These are phyloP conservation scores for Penicillium goetzii DNA, from an alignment of 495 filamentous ascomycete species.

Conservation along the genomic window DNA sequence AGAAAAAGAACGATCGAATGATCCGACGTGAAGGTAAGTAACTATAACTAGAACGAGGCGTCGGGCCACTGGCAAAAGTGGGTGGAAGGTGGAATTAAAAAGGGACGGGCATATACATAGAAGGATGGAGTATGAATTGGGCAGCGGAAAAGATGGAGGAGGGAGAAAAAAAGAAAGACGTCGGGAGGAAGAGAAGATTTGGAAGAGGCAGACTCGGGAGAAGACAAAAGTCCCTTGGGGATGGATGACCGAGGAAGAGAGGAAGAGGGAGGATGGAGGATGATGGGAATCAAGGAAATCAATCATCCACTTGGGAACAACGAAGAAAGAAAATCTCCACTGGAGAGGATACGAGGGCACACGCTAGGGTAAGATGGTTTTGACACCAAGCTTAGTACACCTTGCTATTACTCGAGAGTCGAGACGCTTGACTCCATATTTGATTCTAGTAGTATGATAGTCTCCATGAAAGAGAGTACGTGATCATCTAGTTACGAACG, in stretches of 20 bases:
- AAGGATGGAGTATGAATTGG: not conserved
- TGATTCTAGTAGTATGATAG: too few species aligned
- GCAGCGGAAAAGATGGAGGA: constrained; percentile 2
- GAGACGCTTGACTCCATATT: not conserved
- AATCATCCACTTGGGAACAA: not conserved
- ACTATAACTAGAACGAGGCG: not conserved
- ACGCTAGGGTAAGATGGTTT: too few species aligned
- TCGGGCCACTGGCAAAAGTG: not conserved
- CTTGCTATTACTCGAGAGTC: not conserved
- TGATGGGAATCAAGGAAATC: not conserved
- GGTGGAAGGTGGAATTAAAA: not conserved
- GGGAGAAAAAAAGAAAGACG: not conserved
- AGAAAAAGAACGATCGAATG: not conserved
- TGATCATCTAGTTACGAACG: too few species aligned
- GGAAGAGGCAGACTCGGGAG: constrained; percentile 5
- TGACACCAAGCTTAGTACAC: not conserved
- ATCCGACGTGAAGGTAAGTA: not conserved
- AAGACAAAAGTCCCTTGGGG: constrained; percentile 21
- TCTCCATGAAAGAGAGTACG: too few species aligned
- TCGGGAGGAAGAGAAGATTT: not conserved
- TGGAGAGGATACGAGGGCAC: not conserved
- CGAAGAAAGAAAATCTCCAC: not conserved
- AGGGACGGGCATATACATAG: not conserved
- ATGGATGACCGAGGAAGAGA: constrained; percentile 5
- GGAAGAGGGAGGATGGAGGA: constrained; percentile 3